Percentiles rank a stretch among this genome's conserved stretches.
Conservation (phyloP, 495 filamentous ascomycete genomes). For the Penicillium cinerascens region DNA sequence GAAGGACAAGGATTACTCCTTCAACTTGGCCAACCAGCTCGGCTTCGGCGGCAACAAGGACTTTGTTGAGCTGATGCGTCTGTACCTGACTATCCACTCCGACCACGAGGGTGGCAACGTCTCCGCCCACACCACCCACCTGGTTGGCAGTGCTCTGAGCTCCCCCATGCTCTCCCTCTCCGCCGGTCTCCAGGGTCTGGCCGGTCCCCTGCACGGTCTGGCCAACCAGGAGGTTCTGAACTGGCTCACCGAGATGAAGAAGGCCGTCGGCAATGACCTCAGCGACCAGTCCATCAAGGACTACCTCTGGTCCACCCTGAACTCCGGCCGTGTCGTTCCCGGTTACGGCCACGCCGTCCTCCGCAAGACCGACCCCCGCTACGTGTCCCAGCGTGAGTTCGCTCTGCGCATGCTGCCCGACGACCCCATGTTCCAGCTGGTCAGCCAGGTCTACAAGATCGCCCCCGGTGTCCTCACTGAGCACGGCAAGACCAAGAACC, state of each 20-base stretch:
- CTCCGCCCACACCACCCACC: slow-evolving; percentile 94
- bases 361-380: slow-evolving; percentile 98
- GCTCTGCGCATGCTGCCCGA: slow-evolving; percentile 87
- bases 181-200: slow-evolving; percentile 95
- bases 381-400: slow-evolving; percentile 95
- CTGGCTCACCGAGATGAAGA: slow-evolving; percentile 99
- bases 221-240: slow-evolving; percentile 99
- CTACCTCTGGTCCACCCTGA: slow-evolving; percentile 97
- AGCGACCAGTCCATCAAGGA: slow-evolving; percentile 93
- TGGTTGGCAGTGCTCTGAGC: slow-evolving; percentile 94
- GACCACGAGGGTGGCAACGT: slow-evolving; percentile 99
- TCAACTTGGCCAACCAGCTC: slow-evolving; percentile 98
- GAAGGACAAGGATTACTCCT: slow-evolving; percentile 97
- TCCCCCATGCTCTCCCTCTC: slow-evolving; percentile 95
- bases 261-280: slow-evolving; percentile 84
- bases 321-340: slow-evolving; percentile 90
- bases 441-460: slow-evolving; percentile 99
- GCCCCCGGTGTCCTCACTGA: slow-evolving; percentile 95
- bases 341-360: slow-evolving; percentile 98
- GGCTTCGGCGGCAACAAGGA: slow-evolving; percentile 93
- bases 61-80: slow-evolving; percentile 95
- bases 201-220: slow-evolving; percentile 95
- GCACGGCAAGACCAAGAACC: slow-evolving; percentile 99
- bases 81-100: slow-evolving; percentile 98
- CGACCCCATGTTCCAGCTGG: slow-evolving; percentile 99